phyloP scores from a whole-genome alignment of 441 rosid genomes.

The Pelargonium myrrhifolium region DNA sequence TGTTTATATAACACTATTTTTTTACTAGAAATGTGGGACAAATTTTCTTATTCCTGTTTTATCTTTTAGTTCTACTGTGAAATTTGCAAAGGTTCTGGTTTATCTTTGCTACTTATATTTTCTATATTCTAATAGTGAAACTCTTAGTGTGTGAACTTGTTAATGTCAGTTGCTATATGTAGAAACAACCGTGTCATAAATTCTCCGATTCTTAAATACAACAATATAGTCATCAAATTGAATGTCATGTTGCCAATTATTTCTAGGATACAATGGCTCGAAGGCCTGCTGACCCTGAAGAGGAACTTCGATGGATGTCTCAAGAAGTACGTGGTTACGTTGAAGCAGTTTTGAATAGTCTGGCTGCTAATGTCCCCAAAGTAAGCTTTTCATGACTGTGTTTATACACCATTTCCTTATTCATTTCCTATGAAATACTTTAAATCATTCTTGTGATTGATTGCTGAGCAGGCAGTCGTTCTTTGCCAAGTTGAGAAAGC shows the following conservation, averaged over 20 bases:
- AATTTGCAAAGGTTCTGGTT: no score
- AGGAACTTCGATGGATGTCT: conserved; percentile 99
- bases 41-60: no score
- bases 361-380: conserved; percentile 98
- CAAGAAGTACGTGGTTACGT: conserved; percentile 99
- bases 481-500: conserved; percentile 99
- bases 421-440: neutral
- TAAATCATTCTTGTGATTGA: conserved; percentile 14
- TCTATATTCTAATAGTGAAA: no score
- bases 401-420: conserved; percentile 1
- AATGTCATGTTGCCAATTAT: neutral
- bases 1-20: no score
- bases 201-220: no score
- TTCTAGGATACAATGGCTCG: conserved; percentile 85
- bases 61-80: no score
- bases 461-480: conserved; percentile 81
- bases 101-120: no score
- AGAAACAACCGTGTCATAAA: no score
- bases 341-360: conserved; percentile 99
- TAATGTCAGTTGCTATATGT: no score
- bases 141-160: no score
- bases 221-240: no score
- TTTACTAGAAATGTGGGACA: no score
- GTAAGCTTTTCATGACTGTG: conserved; percentile 27
- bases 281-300: conserved; percentile 95